Base-by-base conservation (phyloP, 139 green algal species). In the Coccomyxa sp. region DNA sequence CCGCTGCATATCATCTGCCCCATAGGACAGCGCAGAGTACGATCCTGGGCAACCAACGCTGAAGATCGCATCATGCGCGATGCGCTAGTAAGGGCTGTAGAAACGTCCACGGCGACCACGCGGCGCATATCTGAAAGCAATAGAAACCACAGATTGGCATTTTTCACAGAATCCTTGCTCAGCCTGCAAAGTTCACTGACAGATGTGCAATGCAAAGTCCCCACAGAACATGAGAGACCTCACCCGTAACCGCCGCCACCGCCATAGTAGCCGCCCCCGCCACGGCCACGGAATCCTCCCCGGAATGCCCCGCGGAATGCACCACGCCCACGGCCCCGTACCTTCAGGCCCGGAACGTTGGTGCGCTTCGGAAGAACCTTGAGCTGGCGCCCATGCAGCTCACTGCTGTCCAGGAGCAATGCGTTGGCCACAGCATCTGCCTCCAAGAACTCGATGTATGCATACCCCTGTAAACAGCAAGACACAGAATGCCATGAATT, bases 371-470 rank as follows among this genome's bases (percentile, higher is more conserved):
- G 59, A n/a, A 45, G 0, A 66, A 95, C 95, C 92, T 98, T 98
- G 75, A 98, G 89, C 67, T 91, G 80, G 0, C 96, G 85, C 1
- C 91, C 92, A 15, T 90, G 85, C 76, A 99, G 84, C 81, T 97
- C 92, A 13, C 87, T 93, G 51, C 92, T 93, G 30, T 95, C 93
- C 76, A 99, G 87, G 77, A 98, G 87, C 10, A 95, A 85, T 13
- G 97, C 96, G 67, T 94, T 95, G 23, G 90, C 71, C 45, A 99
- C 97, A 0, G 96, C 96, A 67, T 99, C 97, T 21, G 92, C 87
- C 87, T 99, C 96, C 45, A 98, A 67, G 82, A 99, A 99, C 93
- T 99, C 97, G 15, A 99, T 88, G 87, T 99, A 99, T 13, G 97
- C 97, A 91, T 94, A 99, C 32, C 92, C 94, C 93, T 96, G 92